Evolutionary conservation across 202 grass and related monocot species (phyloP), one percentile per base, ranked within the genome.

Genomic region (Musa balbisiana): DNA sequence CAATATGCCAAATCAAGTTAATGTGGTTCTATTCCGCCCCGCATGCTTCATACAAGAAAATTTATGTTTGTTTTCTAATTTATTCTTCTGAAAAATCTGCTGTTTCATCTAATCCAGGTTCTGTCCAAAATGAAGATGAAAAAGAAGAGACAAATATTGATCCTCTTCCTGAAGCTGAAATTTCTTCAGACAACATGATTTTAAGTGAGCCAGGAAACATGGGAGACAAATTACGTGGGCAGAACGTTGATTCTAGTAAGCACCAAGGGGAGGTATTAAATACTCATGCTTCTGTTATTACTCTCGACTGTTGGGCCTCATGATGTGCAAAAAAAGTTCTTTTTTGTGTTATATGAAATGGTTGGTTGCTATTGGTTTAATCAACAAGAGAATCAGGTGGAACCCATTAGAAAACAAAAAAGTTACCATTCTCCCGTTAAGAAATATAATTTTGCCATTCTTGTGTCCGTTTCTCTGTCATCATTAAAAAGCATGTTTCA

Each of bases 131-230:
- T 52, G 73, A 78, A 19, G 10, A 66, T 79, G 87, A 85, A 50
- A 83, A 72, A 54, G 65, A 83, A 63, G 80, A 91, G 77, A 8
- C 29, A 60, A 51, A 69, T 77, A 69, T 24, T 66, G 71, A 59
- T 53, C 72, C 56, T 86, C 55, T 85, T 88, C 77, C 83, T 54
- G 82, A 82, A 83, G 74, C 62, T 67, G 78, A 92, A 85, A 76
- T 76, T 52, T 80, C 87, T 67, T 85, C 89, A 76, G 90, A 91
- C 55, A 67, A 87, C 80, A 86, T 87, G 74, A 74, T 93, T 63
- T 72, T 53, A 26, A 81, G 73, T 15, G 82, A 89, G 76, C 73
- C 78, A 33, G 51, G 72, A 70, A 78, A 83, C 78, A 64, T 56
- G 17, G 53, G 2, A 20, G 82, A 52, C 65, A 83, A 92, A 82